A percentile compares a stretch with the other conserved stretches of the same genome.
Conservation (phyloP, 805 yeast species). For the Wickerhamiella shivajii region DNA sequence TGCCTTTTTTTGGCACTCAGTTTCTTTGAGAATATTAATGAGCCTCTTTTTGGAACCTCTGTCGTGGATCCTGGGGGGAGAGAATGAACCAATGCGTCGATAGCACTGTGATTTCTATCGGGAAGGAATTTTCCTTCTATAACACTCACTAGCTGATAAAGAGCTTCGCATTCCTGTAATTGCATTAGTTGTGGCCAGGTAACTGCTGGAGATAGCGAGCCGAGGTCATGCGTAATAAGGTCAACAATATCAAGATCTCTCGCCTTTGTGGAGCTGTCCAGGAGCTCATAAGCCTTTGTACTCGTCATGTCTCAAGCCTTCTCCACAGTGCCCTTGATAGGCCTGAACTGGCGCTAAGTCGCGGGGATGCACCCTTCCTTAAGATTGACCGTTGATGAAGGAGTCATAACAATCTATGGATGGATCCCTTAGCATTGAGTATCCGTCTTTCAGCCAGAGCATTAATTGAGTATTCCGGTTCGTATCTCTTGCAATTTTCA, state of each 20-base stretch:
- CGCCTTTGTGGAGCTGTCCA: constrained; percentile 77
- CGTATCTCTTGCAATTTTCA: too few relatives aligned
- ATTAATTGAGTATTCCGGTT: too few relatives aligned
- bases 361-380: constrained; percentile 53
- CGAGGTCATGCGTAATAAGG: constrained; percentile 79
- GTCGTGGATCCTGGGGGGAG: constrained; percentile 99
- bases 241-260: constrained; percentile 97
- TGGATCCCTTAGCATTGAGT: too few relatives aligned
- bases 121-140: constrained; percentile 45
- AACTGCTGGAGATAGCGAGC: constrained; percentile 49
- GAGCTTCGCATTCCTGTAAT: constrained; percentile 83
- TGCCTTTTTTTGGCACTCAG: constrained; percentile 55
- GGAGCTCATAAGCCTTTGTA: constrained; percentile 44
- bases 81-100: constrained; percentile 63
- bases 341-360: constrained; percentile 59
- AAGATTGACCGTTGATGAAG: too few relatives aligned
- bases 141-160: constrained; percentile 81
- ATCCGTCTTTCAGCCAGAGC: too few relatives aligned
- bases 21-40: constrained; percentile 64
- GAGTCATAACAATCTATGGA: constrained; percentile 91
- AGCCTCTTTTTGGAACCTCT: constrained; percentile 91
- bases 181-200: constrained; percentile 66
- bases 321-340: constrained; percentile 88
- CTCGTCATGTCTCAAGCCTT: constrained; percentile 40
- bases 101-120: constrained; percentile 36